Conservation (phyloP, 805 yeast genomes). For the Nakazawaea molendinolei region DNA sequence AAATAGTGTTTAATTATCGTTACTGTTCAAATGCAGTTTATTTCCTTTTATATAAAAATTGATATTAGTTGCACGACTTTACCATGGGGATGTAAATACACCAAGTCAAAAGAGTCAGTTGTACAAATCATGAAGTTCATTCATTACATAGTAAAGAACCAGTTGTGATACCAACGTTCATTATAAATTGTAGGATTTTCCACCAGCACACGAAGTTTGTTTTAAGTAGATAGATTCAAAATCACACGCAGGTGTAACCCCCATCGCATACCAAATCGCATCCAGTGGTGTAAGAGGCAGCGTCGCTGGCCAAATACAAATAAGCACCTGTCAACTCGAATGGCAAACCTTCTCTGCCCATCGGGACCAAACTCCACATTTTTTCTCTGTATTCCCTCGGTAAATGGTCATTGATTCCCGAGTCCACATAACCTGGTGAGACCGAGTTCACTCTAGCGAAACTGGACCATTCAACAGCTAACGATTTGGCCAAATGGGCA, state of each 20-base stretch:
- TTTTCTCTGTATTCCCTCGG: constrained; percentile 20
- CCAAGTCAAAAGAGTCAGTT: no score
- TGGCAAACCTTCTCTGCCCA: constrained; percentile 46
- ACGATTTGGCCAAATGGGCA: constrained; percentile 39
- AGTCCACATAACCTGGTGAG: constrained; percentile 46
- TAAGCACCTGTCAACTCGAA: constrained; percentile 48
- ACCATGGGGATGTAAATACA: no score
- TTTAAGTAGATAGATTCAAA: no score
- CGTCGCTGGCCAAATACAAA: constrained; percentile 46
- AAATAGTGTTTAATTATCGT: no score
- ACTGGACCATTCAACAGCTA: constrained; percentile 41
- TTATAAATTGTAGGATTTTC: no score
- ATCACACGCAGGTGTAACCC: constrained; percentile 30
- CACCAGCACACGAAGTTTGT: no score
- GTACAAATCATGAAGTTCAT: no score
- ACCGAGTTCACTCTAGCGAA: constrained; percentile 48
- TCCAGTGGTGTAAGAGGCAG: constrained; percentile 43
- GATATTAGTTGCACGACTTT: no score
- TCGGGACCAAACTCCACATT: constrained; percentile 31
- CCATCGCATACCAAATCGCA: constrained; percentile 47
- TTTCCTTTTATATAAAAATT: no score
- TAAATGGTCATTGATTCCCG: constrained; percentile 32
- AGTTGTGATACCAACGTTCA: no score
- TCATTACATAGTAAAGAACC: no score
- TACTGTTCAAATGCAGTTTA: no score